Conservation (phyloP, 2,329 filamentous ascomycete species). For the Akanthomyces lecanii region DNA sequence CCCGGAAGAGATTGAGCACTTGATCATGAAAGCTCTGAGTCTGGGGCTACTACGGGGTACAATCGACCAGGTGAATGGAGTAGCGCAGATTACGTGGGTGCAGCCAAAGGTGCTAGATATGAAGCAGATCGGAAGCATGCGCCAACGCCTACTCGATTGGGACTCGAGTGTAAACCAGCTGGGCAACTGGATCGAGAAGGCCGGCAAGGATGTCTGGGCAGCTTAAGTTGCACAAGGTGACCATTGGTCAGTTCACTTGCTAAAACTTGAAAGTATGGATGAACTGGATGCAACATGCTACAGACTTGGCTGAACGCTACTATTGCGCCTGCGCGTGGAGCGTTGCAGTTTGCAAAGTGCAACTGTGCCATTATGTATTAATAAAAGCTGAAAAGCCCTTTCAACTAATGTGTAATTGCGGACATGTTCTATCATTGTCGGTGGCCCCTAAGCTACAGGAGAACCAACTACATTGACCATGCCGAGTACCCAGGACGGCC, state of each 20-base stretch:
- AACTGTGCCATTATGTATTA: constrained; percentile 6
- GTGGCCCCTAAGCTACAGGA: background rate
- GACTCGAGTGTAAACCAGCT: constrained; percentile 93
- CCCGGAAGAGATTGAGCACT: constrained; percentile 88
- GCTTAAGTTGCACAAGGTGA: constrained; percentile 46
- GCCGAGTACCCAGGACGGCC: constrained; percentile 81
- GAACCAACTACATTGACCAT: constrained; percentile 49
- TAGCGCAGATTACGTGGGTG: constrained; percentile 96
- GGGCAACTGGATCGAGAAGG: constrained; percentile 93
- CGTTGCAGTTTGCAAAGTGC: background rate
- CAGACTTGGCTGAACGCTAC: background rate
- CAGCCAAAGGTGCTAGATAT: constrained; percentile 97
- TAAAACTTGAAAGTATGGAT: background rate
- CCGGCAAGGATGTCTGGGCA: constrained; percentile 94
- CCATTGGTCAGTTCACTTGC: background rate
- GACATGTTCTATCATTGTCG: background rate
- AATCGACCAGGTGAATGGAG: constrained; percentile 92
- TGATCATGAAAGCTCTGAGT: constrained; percentile 99
- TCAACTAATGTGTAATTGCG: background rate
- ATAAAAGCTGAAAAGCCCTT: background rate
- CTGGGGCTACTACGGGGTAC: constrained; percentile 83
- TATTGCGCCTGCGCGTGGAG: background rate
- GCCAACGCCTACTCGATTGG: constrained; percentile 84
- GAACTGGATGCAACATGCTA: background rate
- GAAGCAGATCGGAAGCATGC: constrained; percentile 92